phyloP scores from a whole-genome alignment of 305 asterid species.

The Monarda citriodora region DNA sequence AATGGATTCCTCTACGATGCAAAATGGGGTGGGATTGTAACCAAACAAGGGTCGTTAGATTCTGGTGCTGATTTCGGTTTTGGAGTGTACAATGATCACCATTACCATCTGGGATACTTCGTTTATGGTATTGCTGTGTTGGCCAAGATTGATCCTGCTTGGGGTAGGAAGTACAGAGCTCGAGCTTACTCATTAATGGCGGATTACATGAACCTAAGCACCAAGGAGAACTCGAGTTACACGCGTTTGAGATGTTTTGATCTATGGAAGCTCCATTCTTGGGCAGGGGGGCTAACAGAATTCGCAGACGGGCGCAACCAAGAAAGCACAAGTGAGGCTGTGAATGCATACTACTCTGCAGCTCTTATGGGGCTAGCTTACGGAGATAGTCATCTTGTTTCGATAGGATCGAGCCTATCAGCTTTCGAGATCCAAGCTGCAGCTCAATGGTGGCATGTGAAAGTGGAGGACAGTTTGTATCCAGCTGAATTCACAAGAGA shows the following conservation, averaged over 20 bases:
- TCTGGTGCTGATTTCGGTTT: conserved; percentile 91
- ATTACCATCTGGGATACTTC: conserved; percentile 84
- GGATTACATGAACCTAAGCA: conserved; percentile 72
- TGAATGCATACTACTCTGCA: conserved; percentile 87
- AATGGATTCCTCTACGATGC: conserved; percentile 77
- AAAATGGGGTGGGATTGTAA: conserved; percentile 89
- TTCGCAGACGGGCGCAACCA: conserved; percentile 89
- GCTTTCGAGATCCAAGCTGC: conserved; percentile 81
- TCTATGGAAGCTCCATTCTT: conserved; percentile 76
- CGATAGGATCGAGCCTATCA: conserved; percentile 64
- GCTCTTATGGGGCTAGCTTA: conserved; percentile 87
- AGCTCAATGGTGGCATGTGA: conserved; percentile 87
- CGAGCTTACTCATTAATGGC: conserved; percentile 80
- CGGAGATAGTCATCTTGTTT: conserved; percentile 78
- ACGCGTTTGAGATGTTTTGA: conserved; percentile 82
- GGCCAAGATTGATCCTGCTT: conserved; percentile 76
- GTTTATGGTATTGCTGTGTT: conserved; percentile 77
- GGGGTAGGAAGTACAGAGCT: conserved; percentile 79
- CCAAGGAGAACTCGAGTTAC: conserved; percentile 42
- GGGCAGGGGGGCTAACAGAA: conserved; percentile 91
- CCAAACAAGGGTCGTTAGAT: conserved; percentile 76
- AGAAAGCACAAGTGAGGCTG: conserved; percentile 91
- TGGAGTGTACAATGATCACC: conserved; percentile 88
- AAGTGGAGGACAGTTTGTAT: conserved; percentile 44
- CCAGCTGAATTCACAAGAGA: conserved; percentile 57